Base-by-base conservation (phyloP, 345 rosid genomes). In the Mangifera indica region DNA sequence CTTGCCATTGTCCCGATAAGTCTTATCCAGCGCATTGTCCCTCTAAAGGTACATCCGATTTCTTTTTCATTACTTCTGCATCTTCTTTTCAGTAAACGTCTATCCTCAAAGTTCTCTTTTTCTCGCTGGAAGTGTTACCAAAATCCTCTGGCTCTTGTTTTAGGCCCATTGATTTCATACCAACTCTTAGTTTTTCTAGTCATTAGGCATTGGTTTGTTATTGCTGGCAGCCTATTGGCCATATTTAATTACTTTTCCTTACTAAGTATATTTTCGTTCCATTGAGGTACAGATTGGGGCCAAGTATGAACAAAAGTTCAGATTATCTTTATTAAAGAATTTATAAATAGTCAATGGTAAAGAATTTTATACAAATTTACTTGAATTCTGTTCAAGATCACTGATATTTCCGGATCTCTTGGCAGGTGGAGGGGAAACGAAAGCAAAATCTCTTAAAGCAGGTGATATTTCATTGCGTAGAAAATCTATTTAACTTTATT, bases 391-490 rank as follows among this genome's bases (percentile, higher is more conserved):
- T 29, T 57, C 37, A 12, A 57, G 44, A 26, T 42, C 20, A 48
- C 83, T 81, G 63, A 81, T 62, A 52, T 57, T 71, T 78, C 69
- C 61, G 0, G 0, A 45, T 82, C 66, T 60, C 10, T 2, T 26
- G 17, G 70, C 34, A 66, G 18, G 48, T 83, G 77, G 82, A 84
- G 87, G 21, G 14, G 18, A 6, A 4, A 55, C 44, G 0, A 53
- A 26, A 0, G 1, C 5, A 9, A 5, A 49, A 7, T 0, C 46
- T 12, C 69, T 79, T n/a, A 18, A 0, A 53, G 0, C 57, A 78
- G 91, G 91, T 87, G 77, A 49, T 18, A 60, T 32, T 18, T 15
- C 40, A 20, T 48, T 21, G 10, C 6, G 40, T 46, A 15, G 51
- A 1, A 44, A 22, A 61, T 8, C 11, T 18, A 11, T 40, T 46